These are phyloP conservation scores for Glycyrrhiza uralensis DNA, from an alignment of 306 rosid genomes.

Conservation along the genomic window DNA sequence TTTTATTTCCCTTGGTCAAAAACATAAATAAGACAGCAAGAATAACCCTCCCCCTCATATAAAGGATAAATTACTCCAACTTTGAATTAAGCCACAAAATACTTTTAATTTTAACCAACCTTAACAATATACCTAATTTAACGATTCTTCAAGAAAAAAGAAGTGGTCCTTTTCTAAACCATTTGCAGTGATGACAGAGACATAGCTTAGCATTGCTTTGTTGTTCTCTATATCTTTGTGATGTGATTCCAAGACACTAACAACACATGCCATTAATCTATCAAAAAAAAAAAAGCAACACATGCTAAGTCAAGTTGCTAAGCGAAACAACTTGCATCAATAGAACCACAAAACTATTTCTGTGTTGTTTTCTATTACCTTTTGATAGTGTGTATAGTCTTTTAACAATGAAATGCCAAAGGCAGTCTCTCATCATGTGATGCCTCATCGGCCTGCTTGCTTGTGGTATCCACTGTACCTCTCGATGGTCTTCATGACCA, in stretches of 20 bases:
- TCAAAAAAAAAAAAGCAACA: too few relatives aligned
- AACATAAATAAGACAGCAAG: background rate
- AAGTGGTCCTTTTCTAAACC: background rate
- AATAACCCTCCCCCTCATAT: background rate
- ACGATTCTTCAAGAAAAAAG: background rate
- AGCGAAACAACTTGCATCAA: background rate
- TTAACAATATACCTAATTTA: background rate
- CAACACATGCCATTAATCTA: background rate
- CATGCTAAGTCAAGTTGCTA: background rate
- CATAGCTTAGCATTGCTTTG: background rate
- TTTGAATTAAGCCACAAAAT: background rate
- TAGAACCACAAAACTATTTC: too few relatives aligned
- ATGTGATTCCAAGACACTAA: background rate
- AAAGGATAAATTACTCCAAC: background rate
- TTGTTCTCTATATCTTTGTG: background rate
- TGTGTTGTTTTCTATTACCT: too few relatives aligned
- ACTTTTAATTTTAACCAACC: background rate
- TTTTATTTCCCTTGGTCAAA: too few relatives aligned
- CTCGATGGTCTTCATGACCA: too few relatives aligned
- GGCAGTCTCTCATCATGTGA: too few relatives aligned
- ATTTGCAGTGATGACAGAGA: background rate
- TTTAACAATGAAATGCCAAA: too few relatives aligned
- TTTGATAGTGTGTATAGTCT: too few relatives aligned
- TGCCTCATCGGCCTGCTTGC: too few relatives aligned
- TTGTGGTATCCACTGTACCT: too few relatives aligned